Base-by-base conservation (phyloP, 768 basidiomycete species). In the Daedaleopsis sinensis region DNA sequence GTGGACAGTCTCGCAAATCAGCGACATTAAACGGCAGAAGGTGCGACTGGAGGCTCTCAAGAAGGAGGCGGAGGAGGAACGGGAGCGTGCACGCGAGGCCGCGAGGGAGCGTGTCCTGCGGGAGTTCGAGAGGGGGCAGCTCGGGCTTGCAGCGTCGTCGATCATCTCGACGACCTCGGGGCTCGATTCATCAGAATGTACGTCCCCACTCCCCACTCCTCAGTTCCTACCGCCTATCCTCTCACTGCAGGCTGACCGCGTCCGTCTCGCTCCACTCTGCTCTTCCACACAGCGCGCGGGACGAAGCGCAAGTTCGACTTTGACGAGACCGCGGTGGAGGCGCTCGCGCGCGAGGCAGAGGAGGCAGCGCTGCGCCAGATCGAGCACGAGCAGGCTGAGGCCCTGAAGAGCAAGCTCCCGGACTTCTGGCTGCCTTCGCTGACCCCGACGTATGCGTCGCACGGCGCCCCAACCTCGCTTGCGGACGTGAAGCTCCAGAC, bases 401-500 rank as follows among this genome's bases (percentile, higher is more conserved):
- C 89, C 3, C 77, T 96, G 58, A 91, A 89, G 61, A 84, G 86
- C 61, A 97, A 98, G 73, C 82, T 98, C 3, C 95, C 97, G 2
- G 95, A 97, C 68, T 99, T 97, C 72, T 99, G 97, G 97, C 80
- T 99, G 42, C 95, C 95, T 2, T 94, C 92, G 0, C 76, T 98
- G 24, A 95, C 96, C 0, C 96, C 96, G 0, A 96, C 84, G 48
- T 85, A 91, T 74, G 77, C 84, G 23, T 79, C 90, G 36, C 79
- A 71, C 52, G 86, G 86, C 0, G 82, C 80, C 11, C 88, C 88
- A 1, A 80, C 79, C 27, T 89, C 88, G 4, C 74, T 94, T 46
- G 81, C 83, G 66, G 93, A 95, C 67, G 82, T 95, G 37, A 94
- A 94, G 74, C 75, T 95, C 35, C 90, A 93, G 68, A 94, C 96